Percentiles rank a stretch among this genome's conserved stretches.
Evolutionary conservation across 768 basidiomycete genomes (phyloP).

Genomic region (Boletus tomentosulus): DNA sequence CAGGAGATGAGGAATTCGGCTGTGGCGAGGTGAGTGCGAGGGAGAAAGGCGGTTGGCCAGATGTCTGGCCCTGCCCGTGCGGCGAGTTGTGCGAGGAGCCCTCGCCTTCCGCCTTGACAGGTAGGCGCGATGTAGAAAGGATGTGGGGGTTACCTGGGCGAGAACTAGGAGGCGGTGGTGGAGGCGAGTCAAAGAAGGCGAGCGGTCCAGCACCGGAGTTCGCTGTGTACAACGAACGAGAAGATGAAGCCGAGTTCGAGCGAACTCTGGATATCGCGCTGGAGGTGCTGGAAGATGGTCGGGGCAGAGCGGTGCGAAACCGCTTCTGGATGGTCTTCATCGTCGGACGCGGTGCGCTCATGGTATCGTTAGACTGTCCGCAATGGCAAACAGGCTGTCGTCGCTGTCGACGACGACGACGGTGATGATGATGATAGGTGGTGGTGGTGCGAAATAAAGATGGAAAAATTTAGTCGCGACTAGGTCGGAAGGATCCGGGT

Average conservation of each 20-base stretch:
- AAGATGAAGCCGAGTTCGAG: conserved; percentile 39
- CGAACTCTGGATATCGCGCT: conserved; percentile 36
- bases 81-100: conserved; percentile 36
- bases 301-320: conserved; percentile 43
- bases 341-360: conserved; percentile 37
- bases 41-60: conserved; percentile 34
- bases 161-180: conserved; percentile 38
- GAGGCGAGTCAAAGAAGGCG: conserved; percentile 39
- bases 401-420: conserved; percentile 12
- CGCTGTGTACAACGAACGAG: conserved; percentile 42
- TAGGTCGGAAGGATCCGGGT: conserved; percentile 20
- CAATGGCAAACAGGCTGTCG: conserved; percentile 2
- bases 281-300: conserved; percentile 28
- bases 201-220: conserved; percentile 28
- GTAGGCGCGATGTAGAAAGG: conserved; percentile 40
- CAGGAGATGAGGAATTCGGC: conserved; percentile 30
- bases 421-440: neutral
- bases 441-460: neutral
- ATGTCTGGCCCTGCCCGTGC: conserved; percentile 33
- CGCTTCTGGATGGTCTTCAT: conserved; percentile 52
- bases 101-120: conserved; percentile 45
- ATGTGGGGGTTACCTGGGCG: conserved; percentile 38
- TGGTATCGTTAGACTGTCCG: conserved; percentile 6
- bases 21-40: conserved; percentile 45
- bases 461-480: neutral